Conservation (phyloP, 495 filamentous ascomycete genomes). For the Podospora tetraspora region DNA sequence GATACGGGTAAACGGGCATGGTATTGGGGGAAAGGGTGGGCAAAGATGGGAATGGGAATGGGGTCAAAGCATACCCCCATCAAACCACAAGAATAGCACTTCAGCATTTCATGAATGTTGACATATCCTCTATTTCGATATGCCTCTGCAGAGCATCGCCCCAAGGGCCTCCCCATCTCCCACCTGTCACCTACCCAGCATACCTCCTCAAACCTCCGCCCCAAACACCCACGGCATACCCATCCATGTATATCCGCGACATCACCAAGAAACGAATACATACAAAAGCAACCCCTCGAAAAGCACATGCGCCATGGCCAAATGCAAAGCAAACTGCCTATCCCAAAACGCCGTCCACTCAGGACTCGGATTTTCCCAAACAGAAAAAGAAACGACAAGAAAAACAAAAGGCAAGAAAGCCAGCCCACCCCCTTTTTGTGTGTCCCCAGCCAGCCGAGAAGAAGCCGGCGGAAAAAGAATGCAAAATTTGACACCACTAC, state of each 20-base stretch:
- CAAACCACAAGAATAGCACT: not conserved
- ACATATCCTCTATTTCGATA: not conserved
- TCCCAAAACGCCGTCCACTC: slow-evolving; percentile 2
- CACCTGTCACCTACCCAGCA: not conserved
- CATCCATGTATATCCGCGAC: not conserved
- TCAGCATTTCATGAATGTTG: not conserved
- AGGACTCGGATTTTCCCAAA: not conserved
- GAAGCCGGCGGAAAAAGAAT: not conserved
- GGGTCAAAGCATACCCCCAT: not conserved
- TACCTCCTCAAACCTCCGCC: not conserved
- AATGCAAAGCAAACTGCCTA: not conserved
- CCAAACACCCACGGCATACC: not conserved
- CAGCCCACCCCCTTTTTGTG: not conserved
- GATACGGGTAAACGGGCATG: not conserved
- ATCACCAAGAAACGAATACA: not conserved
- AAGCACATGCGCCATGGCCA: not conserved
- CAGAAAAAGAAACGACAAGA: not conserved
- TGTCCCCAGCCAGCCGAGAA: not conserved
- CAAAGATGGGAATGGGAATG: not conserved
- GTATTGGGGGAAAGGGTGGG: not conserved
- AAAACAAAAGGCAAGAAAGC: not conserved
- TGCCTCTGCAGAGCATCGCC: not conserved
- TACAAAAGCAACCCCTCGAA: not conserved
- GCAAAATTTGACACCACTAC: not conserved
- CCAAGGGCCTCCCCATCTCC: not conserved